phyloP scores from a whole-genome alignment of 163 green algal species.

The Scenedesmus sp. region DNA sequence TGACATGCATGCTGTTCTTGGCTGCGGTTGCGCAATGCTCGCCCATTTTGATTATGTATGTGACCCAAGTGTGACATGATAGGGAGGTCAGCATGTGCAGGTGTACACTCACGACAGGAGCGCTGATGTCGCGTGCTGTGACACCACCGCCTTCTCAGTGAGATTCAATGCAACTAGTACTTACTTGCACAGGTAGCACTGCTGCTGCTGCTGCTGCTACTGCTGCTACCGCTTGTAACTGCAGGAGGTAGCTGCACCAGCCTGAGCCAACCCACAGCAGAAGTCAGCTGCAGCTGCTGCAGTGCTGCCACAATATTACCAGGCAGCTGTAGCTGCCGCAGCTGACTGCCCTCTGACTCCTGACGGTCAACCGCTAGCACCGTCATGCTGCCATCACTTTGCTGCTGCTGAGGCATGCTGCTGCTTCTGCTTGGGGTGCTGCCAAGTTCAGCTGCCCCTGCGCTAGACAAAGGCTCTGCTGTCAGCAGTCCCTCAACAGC shows the following conservation, averaged over 20 bases:
- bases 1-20: too few relatives aligned
- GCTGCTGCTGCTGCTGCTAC: neutral
- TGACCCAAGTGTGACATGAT: too few relatives aligned
- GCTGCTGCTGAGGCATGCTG: conserved; percentile 21
- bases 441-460: neutral
- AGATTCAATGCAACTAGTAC: too few relatives aligned
- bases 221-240: neutral
- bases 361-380: conserved; percentile 7
- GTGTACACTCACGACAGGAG: too few relatives aligned
- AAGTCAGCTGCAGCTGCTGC: conserved; percentile 67
- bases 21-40: too few relatives aligned
- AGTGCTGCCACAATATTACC: conserved; percentile 56
- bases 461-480: neutral
- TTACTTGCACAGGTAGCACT: neutral
- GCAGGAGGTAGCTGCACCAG: conserved; percentile 58
- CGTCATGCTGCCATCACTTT: neutral
- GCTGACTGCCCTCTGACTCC: neutral
- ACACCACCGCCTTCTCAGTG: too few relatives aligned
- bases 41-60: too few relatives aligned
- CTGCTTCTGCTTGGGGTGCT: neutral
- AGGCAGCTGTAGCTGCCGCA: conserved; percentile 42
- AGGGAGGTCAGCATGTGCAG: too few relatives aligned
- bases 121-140: too few relatives aligned
- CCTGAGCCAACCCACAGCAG: conserved; percentile 70
- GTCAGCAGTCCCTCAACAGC: neutral